Evolutionary conservation across 129 eudicot genomes (phyloP).

Genomic region (Rutidosis leptorrhynchoides): DNA sequence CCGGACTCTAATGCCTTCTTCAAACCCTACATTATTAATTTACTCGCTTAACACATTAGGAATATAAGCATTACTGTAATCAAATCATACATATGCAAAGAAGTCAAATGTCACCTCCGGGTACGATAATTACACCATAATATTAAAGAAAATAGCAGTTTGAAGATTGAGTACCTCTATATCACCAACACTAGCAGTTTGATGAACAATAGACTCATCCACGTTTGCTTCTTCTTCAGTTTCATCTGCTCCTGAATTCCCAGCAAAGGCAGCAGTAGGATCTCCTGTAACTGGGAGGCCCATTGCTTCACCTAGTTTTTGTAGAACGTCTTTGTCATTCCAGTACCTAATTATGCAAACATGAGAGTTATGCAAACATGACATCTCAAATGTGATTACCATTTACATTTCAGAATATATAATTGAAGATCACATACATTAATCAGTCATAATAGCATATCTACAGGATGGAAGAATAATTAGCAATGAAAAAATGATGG

Average conservation of each 20-base stretch:
- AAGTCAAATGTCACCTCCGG: not conserved
- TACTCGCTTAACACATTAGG: not conserved
- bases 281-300: constrained; percentile 76
- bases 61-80: not conserved
- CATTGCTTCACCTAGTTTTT: constrained; percentile 95
- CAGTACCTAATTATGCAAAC: constrained; percentile 43
- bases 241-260: constrained; percentile 49
- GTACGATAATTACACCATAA: not conserved
- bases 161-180: constrained; percentile 49
- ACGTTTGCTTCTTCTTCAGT: constrained; percentile 64
- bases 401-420: not conserved
- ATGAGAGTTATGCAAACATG: not conserved
- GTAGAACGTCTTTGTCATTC: constrained; percentile 78
- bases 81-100: not conserved
- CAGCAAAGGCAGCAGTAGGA: constrained; percentile 56
- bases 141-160: constrained; percentile 5
- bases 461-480: constrained; percentile 2
- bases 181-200: constrained; percentile 88
- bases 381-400: not conserved
- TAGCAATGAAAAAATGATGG: not conserved
- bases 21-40: constrained; percentile 48
- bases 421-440: not conserved
- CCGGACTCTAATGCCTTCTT: constrained; percentile 73
- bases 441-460: constrained; percentile 6
- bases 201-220: constrained; percentile 89